These are phyloP conservation scores for Letharia columbiana DNA, from an alignment of 495 filamentous ascomycete species.

Conservation along the genomic window DNA sequence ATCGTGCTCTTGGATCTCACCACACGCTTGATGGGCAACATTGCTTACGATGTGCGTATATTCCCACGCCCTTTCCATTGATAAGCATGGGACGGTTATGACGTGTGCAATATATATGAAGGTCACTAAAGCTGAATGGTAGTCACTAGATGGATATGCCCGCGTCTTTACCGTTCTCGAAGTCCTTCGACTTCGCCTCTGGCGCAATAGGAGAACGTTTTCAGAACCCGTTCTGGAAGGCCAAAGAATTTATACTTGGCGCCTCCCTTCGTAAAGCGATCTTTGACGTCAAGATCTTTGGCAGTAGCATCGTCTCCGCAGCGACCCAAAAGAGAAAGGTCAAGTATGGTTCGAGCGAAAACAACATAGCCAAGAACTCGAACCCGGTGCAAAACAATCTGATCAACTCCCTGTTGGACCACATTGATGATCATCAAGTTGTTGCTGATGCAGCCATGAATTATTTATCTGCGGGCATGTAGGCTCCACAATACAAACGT, in stretches of 20 bases:
- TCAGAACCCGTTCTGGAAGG: slow-evolving; percentile 51
- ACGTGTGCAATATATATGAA: not conserved
- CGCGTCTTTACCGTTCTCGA: slow-evolving; percentile 46
- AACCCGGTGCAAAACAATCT: slow-evolving; percentile 30
- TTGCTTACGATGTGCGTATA: slow-evolving; percentile 47
- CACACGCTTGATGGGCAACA: slow-evolving; percentile 50
- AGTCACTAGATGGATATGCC: slow-evolving; percentile 48
- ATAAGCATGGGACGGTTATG: not conserved
- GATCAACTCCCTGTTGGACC: slow-evolving; percentile 48
- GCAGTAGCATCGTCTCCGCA: slow-evolving; percentile 41
- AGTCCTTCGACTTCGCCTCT: slow-evolving; percentile 50
- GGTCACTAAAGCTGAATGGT: not conserved
- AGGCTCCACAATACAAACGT: not conserved
- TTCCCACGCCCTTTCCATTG: not conserved
- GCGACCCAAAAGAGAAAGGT: slow-evolving; percentile 31
- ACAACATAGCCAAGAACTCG: slow-evolving; percentile 29
- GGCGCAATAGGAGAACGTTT: slow-evolving; percentile 50
- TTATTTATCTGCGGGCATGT: slow-evolving; percentile 45
- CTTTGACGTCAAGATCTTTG: slow-evolving; percentile 40
- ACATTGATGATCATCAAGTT: slow-evolving; percentile 39
- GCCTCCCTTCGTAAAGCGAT: slow-evolving; percentile 38
- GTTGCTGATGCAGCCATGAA: slow-evolving; percentile 53
- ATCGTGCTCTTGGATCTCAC: slow-evolving; percentile 51
- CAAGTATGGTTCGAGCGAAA: not conserved
- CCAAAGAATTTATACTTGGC: slow-evolving; percentile 46